These are phyloP conservation scores for Myxozyma melibiosi DNA, from an alignment of 805 yeast genomes.

Conservation along the genomic window DNA sequence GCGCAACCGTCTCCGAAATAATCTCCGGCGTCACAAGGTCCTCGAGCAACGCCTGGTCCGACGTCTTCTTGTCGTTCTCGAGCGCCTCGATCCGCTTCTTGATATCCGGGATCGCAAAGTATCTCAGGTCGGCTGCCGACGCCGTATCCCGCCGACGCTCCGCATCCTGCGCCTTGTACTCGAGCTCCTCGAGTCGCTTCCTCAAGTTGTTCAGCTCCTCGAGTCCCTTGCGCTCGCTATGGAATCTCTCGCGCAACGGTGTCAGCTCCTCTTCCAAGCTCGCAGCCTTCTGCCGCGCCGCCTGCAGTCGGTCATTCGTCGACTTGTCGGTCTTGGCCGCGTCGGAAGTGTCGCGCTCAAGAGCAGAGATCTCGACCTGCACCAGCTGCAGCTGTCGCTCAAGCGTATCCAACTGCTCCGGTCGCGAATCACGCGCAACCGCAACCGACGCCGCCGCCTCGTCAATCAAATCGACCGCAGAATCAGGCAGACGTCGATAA, in stretches of 20 bases:
- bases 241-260: conserved; percentile 83
- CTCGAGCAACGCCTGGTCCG: conserved; percentile 67
- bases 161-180: conserved; percentile 90
- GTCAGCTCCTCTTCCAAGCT: conserved; percentile 79
- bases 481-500: conserved; percentile 93
- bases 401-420: conserved; percentile 90
- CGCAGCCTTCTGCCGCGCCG: conserved; percentile 78
- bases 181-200: conserved; percentile 88
- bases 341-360: conserved; percentile 85
- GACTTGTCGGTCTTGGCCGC: conserved; percentile 64
- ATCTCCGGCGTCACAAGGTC: conserved; percentile 91
- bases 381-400: conserved; percentile 90
- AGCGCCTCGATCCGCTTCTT: conserved; percentile 70
- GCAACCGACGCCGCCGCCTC: conserved; percentile 97
- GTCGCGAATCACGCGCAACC: conserved; percentile 96
- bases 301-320: conserved; percentile 81
- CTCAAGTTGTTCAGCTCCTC: conserved; percentile 86
- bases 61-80: conserved; percentile 74
- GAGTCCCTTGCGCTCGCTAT: conserved; percentile 86
- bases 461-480: conserved; percentile 94
- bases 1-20: conserved; percentile 95
- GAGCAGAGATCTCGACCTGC: conserved; percentile 94
- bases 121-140: conserved; percentile 92
- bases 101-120: conserved; percentile 95
- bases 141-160: conserved; percentile 95